Percentiles rank a stretch among this genome's conserved stretches.
Conservation (phyloP, 495 filamentous ascomycete species). For the Talaromyces adpressus region DNA sequence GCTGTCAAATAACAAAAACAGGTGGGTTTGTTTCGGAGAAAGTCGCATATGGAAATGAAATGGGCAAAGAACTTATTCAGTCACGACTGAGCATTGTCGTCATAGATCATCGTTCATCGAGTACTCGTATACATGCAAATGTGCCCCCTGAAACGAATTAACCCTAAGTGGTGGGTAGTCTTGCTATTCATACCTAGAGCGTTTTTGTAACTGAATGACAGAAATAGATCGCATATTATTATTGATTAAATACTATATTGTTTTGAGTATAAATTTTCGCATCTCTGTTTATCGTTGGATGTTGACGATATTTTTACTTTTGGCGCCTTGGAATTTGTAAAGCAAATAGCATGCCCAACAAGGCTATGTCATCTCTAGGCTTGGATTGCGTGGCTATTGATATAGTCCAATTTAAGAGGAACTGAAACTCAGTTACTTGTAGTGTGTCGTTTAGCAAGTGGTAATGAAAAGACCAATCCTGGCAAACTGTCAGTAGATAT, state of each 20-base stretch:
- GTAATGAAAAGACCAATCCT: conserved; percentile 59
- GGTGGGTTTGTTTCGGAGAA: too few species aligned
- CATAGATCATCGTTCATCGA: not conserved
- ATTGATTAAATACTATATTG: not conserved
- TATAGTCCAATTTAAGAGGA: not conserved
- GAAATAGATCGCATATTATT: not conserved
- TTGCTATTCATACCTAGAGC: not conserved
- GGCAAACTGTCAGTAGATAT: conserved; percentile 16
- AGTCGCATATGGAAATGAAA: too few species aligned
- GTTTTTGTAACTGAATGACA: not conserved
- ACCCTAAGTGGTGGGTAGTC: not conserved
- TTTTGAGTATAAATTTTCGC: not conserved
- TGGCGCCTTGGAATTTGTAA: not conserved
- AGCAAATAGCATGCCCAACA: not conserved
- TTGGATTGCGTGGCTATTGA: not conserved
- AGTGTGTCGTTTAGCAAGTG: conserved; percentile 33
- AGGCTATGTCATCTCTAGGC: not conserved
- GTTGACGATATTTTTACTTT: not conserved
- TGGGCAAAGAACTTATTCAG: too few species aligned
- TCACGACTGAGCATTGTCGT: not conserved
- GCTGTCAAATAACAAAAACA: not conserved
- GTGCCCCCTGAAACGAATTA: not conserved
- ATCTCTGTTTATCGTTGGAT: not conserved
- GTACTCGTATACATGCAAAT: not conserved
- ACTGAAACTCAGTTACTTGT: not conserved